Evolutionary conservation across 164 flowering plant species (phyloP), one percentile per base, ranked within the genome.

Genomic region (Paratinospora sagittata): DNA sequence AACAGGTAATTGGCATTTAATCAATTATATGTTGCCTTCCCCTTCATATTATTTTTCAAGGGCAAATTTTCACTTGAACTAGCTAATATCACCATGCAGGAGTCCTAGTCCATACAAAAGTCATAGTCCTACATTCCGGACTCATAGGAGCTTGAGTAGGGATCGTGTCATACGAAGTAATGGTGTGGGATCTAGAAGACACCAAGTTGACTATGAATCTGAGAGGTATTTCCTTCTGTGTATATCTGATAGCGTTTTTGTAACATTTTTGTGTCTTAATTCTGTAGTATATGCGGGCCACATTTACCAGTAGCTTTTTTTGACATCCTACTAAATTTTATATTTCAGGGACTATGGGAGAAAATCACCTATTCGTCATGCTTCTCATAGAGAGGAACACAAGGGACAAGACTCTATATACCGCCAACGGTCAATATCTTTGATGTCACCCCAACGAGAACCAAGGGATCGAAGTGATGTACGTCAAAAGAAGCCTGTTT

Each of bases 401-500:
- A 77, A 69, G 65, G 83, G 72, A 61, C 23, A 47, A 13, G 81
- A 73, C 23, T 58, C 77, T 66, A 36, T 65, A 26, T 68, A 79
- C 0, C 79, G 45, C 30, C 80, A 65, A 67, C 76, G n/a, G n/a
- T n/a, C 79, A 47, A 81, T 80, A 66, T 78, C 90, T 68, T 27
- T 82, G 77, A 80, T 86, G 75, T 89, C 93, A 63, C 87, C 88
- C 27, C 88, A 80, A 63, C 82, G 83, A 71, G 90, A 85, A 67
- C 57, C 68, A 16, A 73, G 63, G 69, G 70, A 71, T 62, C 66
- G 19, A 30, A 72, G 61, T 23, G 76, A 76, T 71, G 69, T 45
- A 6, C 70, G 45, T 41, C 65, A 67, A 41, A 82, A 78, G 68
- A 65, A 23, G 26, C 73, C 72, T 33, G 70, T 68, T 47, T 76